phyloP scores from a whole-genome alignment of 169 alveolate species.

The Eimeria sp. region DNA sequence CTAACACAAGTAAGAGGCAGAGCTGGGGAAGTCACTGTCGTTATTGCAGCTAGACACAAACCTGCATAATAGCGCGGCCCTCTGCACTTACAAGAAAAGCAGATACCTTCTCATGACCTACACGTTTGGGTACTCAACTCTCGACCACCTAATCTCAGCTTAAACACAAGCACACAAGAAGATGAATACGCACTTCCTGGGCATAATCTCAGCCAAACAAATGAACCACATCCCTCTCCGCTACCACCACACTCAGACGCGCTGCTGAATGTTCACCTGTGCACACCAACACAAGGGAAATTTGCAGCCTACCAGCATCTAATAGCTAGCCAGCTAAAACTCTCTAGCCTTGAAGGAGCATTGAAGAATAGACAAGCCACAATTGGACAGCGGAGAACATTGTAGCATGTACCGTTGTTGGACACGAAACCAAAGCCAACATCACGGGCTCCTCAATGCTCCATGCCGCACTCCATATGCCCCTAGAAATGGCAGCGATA shows the following conservation, averaged over 20 bases:
- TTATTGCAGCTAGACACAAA: no score
- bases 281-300: not conserved
- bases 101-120: not conserved
- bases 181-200: constrained; percentile 10
- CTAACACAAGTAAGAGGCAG: no score
- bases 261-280: not conserved
- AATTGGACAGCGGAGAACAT: not conserved
- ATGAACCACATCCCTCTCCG: not conserved
- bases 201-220: not conserved
- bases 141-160: not conserved
- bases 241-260: not conserved
- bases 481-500: not conserved
- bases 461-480: not conserved
- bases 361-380: not conserved
- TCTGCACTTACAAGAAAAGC: not conserved
- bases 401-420: not conserved
- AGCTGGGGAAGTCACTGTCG: not conserved
- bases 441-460: not conserved
- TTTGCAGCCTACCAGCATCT: not conserved
- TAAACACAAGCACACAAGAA: not conserved
- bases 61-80: not conserved
- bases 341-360: not conserved
- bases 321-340: not conserved
- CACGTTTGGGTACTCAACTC: not conserved
- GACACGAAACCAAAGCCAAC: not conserved